These are phyloP conservation scores for Eimeria nieschulzi DNA, from an alignment of 169 alveolate genomes.

Conservation along the genomic window DNA sequence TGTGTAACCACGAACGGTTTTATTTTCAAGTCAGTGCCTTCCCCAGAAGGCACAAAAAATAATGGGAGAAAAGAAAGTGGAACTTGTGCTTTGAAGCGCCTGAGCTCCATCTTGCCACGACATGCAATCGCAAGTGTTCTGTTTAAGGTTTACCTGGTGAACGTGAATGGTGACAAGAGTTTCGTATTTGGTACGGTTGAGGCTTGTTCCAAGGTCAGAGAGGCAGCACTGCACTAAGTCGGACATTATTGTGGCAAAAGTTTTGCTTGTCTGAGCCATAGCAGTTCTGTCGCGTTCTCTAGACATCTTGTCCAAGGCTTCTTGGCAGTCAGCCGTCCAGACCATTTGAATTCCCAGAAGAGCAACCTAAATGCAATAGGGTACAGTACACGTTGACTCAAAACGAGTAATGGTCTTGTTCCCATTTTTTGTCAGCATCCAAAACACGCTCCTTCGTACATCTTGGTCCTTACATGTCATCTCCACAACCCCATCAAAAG, in stretches of 20 bases:
- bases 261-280: conserved; percentile 81
- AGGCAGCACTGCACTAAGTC: conserved; percentile 92
- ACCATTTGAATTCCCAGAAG: conserved; percentile 92
- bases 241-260: conserved; percentile 88
- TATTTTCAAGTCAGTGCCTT: too few relatives aligned
- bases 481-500: too few relatives aligned
- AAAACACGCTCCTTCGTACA: not conserved
- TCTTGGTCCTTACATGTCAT: too few relatives aligned
- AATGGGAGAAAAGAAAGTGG: too few relatives aligned
- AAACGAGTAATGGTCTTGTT: too few relatives aligned
- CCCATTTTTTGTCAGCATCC: not conserved
- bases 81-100: too few relatives aligned
- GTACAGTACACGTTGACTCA: not conserved
- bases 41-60: too few relatives aligned
- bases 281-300: conserved; percentile 85
- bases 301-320: conserved; percentile 91
- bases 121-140: not conserved
- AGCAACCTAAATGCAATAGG: conserved; percentile 32
- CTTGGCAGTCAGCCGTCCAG: conserved; percentile 95
- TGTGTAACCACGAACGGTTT: too few relatives aligned
- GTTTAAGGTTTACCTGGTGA: conserved; percentile 81
- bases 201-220: conserved; percentile 90
- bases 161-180: conserved; percentile 96
- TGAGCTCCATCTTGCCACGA: too few relatives aligned
- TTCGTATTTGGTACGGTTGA: conserved; percentile 94